Evolutionary conservation across 1,284 basidiomycete genomes (phyloP).

Genomic region (Kalmanozyma brasiliensis): DNA sequence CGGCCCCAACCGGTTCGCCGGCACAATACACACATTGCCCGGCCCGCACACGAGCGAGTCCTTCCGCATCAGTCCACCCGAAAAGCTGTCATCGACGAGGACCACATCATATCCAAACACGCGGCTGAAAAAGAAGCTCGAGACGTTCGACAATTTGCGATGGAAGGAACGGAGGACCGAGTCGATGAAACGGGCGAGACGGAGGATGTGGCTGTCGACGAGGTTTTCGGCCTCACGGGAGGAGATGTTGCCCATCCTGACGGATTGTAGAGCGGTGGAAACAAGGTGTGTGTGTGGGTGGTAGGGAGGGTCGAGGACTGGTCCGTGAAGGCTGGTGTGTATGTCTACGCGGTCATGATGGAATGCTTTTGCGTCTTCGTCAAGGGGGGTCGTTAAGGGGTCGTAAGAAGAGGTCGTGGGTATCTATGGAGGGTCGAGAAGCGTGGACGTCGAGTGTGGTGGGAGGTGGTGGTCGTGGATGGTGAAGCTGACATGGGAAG

Average conservation of each 20-base stretch:
- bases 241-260: slow-evolving; percentile 29
- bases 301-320: no score
- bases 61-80: background rate
- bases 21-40: slow-evolving; percentile 39
- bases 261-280: background rate
- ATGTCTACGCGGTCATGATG: no score
- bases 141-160: slow-evolving; percentile 24
- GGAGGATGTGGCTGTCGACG: slow-evolving; percentile 29
- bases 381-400: no score
- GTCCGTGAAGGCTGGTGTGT: no score
- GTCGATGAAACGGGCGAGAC: slow-evolving; percentile 25
- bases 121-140: slow-evolving; percentile 19
- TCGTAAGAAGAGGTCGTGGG: no score
- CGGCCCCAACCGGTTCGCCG: slow-evolving; percentile 14
- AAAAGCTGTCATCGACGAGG: slow-evolving; percentile 4
- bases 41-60: slow-evolving; percentile 23
- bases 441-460: no score
- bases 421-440: no score
- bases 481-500: no score
- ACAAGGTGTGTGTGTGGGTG: no score
- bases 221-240: slow-evolving; percentile 14
- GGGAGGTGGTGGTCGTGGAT: no score
- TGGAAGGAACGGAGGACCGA: slow-evolving; percentile 25
- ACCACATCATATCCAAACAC: slow-evolving; percentile 43
- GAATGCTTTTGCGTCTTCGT: no score